Base-by-base conservation (phyloP, 208 protist species). In the Borovskyia barvae region DNA sequence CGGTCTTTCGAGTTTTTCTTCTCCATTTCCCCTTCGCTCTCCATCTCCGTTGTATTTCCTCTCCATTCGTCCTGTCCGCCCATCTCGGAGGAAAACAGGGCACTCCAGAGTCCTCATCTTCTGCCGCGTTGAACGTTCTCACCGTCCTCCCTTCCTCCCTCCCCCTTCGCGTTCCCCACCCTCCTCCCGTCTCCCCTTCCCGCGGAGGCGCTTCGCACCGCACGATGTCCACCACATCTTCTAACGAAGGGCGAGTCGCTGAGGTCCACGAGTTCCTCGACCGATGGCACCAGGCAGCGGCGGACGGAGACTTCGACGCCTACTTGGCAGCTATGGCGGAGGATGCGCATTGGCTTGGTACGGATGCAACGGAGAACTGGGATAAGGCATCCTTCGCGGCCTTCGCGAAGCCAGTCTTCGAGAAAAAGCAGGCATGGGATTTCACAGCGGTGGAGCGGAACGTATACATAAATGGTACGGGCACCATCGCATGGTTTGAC, bases 181-280 rank as follows among this genome's bases (percentile, higher is more conserved):
- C n/a, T n/a, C n/a, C n/a, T n/a, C n/a, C n/a, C n/a, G n/a, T n/a
- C n/a, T n/a, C n/a, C n/a, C n/a, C n/a, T n/a, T n/a, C n/a, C n/a
- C n/a, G n/a, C n/a, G n/a, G n/a, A n/a, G n/a, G n/a, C n/a, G n/a
- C n/a, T n/a, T n/a, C n/a, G n/a, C n/a, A n/a, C n/a, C n/a, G n/a
- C n/a, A n/a, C n/a, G n/a, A n/a, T n/a, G n/a, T n/a, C n/a, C n/a
- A n/a, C n/a, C n/a, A n/a, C n/a, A n/a, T n/a, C n/a, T n/a, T n/a
- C n/a, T n/a, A n/a, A n/a, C n/a, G n/a, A n/a, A n/a, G n/a, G n/a
- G n/a, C n/a, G n/a, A n/a, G 25, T 29, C n/a, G 45, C 53, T 9
- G 62, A 48, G 51, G 20, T 60, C 1, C 50, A 57, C 30, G 53
- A 17, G n/a, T 54, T 60, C 9, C 62, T 59, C 14, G 51, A 57